Conservation (phyloP, 2,329 filamentous ascomycete species). For the Aspergillus sp. region DNA sequence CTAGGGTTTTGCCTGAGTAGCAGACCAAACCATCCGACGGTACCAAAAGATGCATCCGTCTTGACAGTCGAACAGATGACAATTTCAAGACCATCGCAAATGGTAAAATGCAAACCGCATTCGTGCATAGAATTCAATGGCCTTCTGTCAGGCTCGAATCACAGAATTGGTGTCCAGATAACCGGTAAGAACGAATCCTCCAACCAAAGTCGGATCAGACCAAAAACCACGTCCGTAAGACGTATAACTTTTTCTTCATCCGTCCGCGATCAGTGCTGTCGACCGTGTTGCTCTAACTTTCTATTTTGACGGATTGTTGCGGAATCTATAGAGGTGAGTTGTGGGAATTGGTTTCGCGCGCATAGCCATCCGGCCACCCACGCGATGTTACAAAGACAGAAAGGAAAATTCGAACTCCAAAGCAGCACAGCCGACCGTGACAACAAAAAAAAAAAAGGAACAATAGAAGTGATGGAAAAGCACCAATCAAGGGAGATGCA, state of each 20-base stretch:
- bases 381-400: constrained; percentile 15
- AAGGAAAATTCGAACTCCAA: constrained; percentile 16
- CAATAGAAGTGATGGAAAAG: not conserved
- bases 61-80: not conserved
- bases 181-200: constrained; percentile 1
- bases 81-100: not conserved
- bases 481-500: not conserved
- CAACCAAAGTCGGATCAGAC: not conserved
- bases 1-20: not conserved
- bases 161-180: constrained; percentile 7
- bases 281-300: constrained; percentile 21
- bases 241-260: constrained; percentile 13
- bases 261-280: constrained; percentile 16
- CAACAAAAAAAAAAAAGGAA: constrained; percentile 7
- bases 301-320: constrained; percentile 21
- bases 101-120: constrained; percentile 4
- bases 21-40: not conserved
- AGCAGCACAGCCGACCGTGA: constrained; percentile 18
- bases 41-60: not conserved
- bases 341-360: constrained; percentile 17
- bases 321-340: constrained; percentile 23
- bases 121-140: constrained; percentile 2
- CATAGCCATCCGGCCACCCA: constrained; percentile 21
- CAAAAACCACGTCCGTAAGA: not conserved
- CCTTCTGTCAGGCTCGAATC: constrained; percentile 5